These are phyloP conservation scores for Spinellus fusiger DNA, from an alignment of 192 early-diverging fungal species.

Conservation along the genomic window DNA sequence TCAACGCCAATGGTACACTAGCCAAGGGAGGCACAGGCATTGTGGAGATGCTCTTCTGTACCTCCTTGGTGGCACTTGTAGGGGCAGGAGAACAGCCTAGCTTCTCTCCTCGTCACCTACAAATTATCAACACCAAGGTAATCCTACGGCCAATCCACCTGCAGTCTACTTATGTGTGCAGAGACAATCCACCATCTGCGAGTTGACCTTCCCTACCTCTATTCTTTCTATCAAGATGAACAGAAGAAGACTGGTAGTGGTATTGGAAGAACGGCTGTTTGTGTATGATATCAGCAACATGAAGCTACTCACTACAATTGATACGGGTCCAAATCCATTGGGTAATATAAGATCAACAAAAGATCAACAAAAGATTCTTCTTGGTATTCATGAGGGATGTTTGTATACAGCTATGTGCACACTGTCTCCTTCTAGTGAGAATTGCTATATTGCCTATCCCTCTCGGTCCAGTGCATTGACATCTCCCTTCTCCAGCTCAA, in stretches of 20 bases:
- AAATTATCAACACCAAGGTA: constrained; percentile 97
- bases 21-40: constrained; percentile 87
- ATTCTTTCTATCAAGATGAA: constrained; percentile 96
- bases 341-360: constrained; percentile 38
- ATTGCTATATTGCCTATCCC: constrained; percentile 93
- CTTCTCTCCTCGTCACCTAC: constrained; percentile 82
- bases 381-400: constrained; percentile 5
- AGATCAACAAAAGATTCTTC: not conserved
- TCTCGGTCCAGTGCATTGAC: constrained; percentile 67
- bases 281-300: constrained; percentile 98
- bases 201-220: constrained; percentile 88
- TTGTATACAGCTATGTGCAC: constrained; percentile 67
- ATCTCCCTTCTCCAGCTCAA: constrained; percentile 40
- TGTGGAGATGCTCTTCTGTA: constrained; percentile 97
- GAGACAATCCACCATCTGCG: constrained; percentile 95
- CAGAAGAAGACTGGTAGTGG: constrained; percentile 85
- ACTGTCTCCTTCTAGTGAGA: constrained; percentile 88
- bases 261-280: constrained; percentile 94
- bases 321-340: constrained; percentile 87
- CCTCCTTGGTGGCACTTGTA: constrained; percentile 92
- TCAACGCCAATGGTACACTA: constrained; percentile 14
- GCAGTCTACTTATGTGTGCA: constrained; percentile 16
- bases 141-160: not conserved
- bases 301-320: constrained; percentile 93
- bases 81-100: constrained; percentile 87